Evolutionary conservation across 352 stramenopile genomes (phyloP), one percentile per base, ranked within the genome.

Genomic region (Phytophthora sp.): DNA sequence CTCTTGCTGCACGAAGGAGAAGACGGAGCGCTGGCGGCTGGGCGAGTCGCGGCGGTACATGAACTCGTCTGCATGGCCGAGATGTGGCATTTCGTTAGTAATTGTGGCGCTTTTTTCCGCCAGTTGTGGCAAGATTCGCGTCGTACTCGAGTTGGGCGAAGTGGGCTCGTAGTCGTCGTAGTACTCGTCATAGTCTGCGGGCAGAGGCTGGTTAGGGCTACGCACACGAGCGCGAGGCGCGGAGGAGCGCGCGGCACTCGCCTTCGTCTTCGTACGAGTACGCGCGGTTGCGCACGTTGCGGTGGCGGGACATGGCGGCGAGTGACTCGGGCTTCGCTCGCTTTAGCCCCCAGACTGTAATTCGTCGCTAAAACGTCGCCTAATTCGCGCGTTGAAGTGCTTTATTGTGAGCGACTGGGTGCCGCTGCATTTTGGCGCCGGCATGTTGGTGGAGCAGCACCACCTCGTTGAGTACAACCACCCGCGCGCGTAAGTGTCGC

Each of bases 231-330:
- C 10, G 20, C 8, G 49, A 30, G 38, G 52, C 4, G 23, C 0
- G 50, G 18, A 45, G 9, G n/a, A 17, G 41, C 32, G 60, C 55
- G 7, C n/a, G n/a, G 15, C 6, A n/a, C 51, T 37, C 50, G 51
- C 87, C 86, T 77, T 94, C 87, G 48, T 94, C 85, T 45, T 96
- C 87, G 73, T 94, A 96, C 52, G 87, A 96, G 70, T 94, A 96
- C 57, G 84, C 86, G 75, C 87, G 87, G 74, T 94, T 94, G 54
- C 87, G 87, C 24, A 96, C 69, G 69, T 92, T 86, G 62, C 87
- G 85, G 44, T 96, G 87, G 69, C 87, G 87, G 12, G 83, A 93
- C 87, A 96, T 95, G 55, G 17, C 11, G 15, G n/a, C n/a, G 32
- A n/a, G 11, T 44, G 28, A 38, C 34, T 39, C 13, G 5, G 28